A percentile compares a stretch with the other conserved stretches of the same genome.
Conservation (phyloP, 2,329 filamentous ascomycete species). For the Knufia fluminis region DNA sequence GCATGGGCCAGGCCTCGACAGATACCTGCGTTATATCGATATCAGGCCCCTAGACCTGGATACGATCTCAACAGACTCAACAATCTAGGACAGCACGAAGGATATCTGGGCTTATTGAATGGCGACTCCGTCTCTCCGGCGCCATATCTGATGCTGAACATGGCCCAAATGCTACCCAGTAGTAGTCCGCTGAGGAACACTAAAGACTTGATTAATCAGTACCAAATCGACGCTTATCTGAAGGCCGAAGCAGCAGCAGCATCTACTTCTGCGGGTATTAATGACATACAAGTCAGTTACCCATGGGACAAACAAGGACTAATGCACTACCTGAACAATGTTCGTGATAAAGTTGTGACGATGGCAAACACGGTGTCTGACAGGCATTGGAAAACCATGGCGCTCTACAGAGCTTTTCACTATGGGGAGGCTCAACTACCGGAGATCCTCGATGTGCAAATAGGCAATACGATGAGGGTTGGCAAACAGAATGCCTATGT, state of each 20-base stretch:
- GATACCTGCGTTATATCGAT: conserved; percentile 44
- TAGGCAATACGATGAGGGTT: conserved; percentile 7
- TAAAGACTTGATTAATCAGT: conserved; percentile 52
- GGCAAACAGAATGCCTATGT: neutral
- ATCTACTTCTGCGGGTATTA: conserved; percentile 21
- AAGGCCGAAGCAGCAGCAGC: conserved; percentile 40
- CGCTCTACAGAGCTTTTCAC: conserved; percentile 50
- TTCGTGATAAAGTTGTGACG: conserved; percentile 28
- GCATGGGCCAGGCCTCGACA: conserved; percentile 43
- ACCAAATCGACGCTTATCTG: conserved; percentile 55
- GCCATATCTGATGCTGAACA: conserved; percentile 43
- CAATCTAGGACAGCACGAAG: conserved; percentile 26
- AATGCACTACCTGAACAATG: conserved; percentile 39
- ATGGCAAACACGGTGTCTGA: conserved; percentile 18
- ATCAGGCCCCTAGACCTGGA: conserved; percentile 28
- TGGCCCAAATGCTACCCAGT: conserved; percentile 46
- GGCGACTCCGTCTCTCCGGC: conserved; percentile 35
- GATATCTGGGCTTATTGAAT: conserved; percentile 24
- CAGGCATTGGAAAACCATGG: conserved; percentile 41
- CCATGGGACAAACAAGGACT: conserved; percentile 44
- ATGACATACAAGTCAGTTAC: conserved; percentile 26
- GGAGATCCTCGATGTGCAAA: conserved; percentile 25
- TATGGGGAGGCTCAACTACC: conserved; percentile 46
- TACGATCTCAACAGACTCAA: conserved; percentile 31
- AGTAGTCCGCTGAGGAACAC: conserved; percentile 55